Conservation (phyloP, 2,329 filamentous ascomycete genomes). For the Phyllosticta citrichinensis region DNA sequence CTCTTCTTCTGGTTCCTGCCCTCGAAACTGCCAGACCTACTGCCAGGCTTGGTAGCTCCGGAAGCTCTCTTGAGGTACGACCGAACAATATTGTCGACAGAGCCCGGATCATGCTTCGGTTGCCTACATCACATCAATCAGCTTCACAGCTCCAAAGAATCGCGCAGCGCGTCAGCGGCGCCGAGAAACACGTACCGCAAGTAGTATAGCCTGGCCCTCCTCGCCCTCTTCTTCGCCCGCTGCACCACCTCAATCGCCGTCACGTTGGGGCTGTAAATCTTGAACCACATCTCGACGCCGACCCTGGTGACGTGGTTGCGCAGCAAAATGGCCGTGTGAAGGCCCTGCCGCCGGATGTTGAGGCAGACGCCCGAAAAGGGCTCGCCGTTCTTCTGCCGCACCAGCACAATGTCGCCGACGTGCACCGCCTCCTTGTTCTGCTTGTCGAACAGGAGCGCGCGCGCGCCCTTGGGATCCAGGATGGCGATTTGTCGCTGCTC, state of each 20-base stretch:
- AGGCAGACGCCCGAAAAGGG: constrained; percentile 85
- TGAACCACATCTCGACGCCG: constrained; percentile 95
- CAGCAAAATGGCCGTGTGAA: constrained; percentile 80
- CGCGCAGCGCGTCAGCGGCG: neutral
- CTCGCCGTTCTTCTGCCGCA: constrained; percentile 75
- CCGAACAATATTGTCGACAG: constrained; percentile 28
- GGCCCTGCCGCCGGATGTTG: constrained; percentile 72
- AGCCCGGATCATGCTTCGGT: constrained; percentile 28
- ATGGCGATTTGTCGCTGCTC: constrained; percentile 57
- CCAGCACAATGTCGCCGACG: constrained; percentile 83
- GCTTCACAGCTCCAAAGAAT: neutral
- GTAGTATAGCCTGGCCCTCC: constrained; percentile 80
- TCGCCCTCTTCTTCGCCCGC: constrained; percentile 70
- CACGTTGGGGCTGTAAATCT: constrained; percentile 84
- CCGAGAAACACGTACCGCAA: constrained; percentile 49
- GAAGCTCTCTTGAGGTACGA: constrained; percentile 26
- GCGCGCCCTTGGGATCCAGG: constrained; percentile 78
- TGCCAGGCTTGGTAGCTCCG: neutral
- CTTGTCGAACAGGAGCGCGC: constrained; percentile 70
- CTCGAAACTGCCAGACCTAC: neutral
- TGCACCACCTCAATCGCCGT: constrained; percentile 90
- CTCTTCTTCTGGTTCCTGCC: constrained; percentile 20
- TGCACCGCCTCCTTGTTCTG: constrained; percentile 69
- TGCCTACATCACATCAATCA: constrained; percentile 1
- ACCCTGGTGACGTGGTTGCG: constrained; percentile 78